Percentiles rank a stretch among this genome's conserved stretches.
Conservation (phyloP, 345 rosid species). For the Brassica juncea region DNA sequence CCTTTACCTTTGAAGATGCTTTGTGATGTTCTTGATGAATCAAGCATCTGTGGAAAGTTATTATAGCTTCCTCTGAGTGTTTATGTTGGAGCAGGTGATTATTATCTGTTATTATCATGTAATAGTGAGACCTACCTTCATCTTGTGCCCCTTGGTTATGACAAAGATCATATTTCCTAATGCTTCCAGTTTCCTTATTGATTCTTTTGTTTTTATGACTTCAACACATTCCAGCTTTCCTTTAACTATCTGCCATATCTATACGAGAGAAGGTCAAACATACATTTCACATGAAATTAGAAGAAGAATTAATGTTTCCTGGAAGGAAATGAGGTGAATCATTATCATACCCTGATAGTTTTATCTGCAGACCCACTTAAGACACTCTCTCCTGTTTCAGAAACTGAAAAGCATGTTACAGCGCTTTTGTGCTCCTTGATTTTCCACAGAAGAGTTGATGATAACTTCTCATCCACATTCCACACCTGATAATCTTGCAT, state of each 20-base stretch:
- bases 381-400: conserved; percentile 71
- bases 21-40: conserved; percentile 58
- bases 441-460: conserved; percentile 62
- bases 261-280: conserved; percentile 22
- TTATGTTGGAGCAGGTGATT: not conserved
- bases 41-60: conserved; percentile 54
- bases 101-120: not conserved
- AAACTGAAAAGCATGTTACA: conserved; percentile 79
- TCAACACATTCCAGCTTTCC: conserved; percentile 68
- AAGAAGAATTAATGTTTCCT: not conserved
- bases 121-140: conserved; percentile 55
- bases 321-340: not conserved
- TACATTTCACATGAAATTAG: not conserved
- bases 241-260: conserved; percentile 80
- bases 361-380: conserved; percentile 89
- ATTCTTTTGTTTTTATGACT: conserved; percentile 63
- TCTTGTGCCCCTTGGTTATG: conserved; percentile 55
- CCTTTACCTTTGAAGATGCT: conserved; percentile 59
- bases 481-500: conserved; percentile 52
- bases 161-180: conserved; percentile 51
- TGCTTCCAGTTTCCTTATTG: conserved; percentile 59
- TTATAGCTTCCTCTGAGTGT: conserved; percentile 1
- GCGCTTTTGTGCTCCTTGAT: conserved; percentile 72
- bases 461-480: conserved; percentile 61
- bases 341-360: conserved; percentile 59